Percentiles rank a stretch among this genome's conserved stretches.
Evolutionary conservation across 2,329 filamentous ascomycete genomes (phyloP).

Genomic region (Colletotrichum truncatum): DNA sequence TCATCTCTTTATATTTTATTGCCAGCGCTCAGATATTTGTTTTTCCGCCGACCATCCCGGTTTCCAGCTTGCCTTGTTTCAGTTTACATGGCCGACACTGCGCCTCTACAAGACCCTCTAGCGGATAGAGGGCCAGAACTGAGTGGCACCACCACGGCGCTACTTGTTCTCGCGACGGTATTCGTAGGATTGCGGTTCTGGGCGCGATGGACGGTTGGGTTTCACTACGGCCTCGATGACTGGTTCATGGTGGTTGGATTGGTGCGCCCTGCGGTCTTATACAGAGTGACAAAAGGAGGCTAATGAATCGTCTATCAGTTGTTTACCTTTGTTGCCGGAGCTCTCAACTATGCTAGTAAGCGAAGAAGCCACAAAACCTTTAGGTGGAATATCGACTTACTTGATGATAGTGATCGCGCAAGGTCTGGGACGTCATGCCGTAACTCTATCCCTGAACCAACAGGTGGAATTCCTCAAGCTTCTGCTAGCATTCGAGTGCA

Average conservation of each 20-base stretch:
- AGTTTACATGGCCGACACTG: slow-evolving; percentile 16
- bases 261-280: background rate
- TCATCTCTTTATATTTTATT: background rate
- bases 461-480: slow-evolving; percentile 24
- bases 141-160: slow-evolving; percentile 15
- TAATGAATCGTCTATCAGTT: background rate
- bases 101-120: slow-evolving; percentile 4
- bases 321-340: slow-evolving; percentile 14
- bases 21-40: background rate
- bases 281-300: background rate
- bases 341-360: slow-evolving; percentile 27
- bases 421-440: slow-evolving; percentile 20
- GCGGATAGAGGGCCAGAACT: slow-evolving; percentile 21
- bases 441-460: slow-evolving; percentile 4
- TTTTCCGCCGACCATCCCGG: background rate
- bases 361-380: background rate
- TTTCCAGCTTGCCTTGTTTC: background rate
- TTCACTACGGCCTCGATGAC: slow-evolving; percentile 23
- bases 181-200: slow-evolving; percentile 22
- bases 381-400: background rate
- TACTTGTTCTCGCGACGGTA: slow-evolving; percentile 20
- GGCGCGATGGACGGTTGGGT: slow-evolving; percentile 19
- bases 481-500: slow-evolving; percentile 19
- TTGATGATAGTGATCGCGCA: slow-evolving; percentile 13
- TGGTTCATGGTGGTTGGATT: slow-evolving; percentile 24